Base-by-base conservation (phyloP, 257 asterid species). In the Solanum etuberosum region DNA sequence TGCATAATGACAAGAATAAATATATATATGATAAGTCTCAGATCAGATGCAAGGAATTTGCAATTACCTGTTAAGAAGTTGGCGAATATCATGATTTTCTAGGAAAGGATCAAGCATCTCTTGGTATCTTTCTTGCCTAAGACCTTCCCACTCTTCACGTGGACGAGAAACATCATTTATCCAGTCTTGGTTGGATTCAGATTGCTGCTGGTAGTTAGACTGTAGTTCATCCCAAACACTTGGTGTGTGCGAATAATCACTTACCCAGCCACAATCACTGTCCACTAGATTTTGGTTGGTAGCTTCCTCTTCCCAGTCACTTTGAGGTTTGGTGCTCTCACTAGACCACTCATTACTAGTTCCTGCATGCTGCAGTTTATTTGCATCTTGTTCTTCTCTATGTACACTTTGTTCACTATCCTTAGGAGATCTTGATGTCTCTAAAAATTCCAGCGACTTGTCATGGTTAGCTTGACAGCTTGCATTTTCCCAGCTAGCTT, bases 51-150 rank as follows among this genome's bases (percentile, higher is more conserved):
- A 84, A 57, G 59, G 83, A 70, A 61, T 34, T 54, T 74, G 71
- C 5, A 87, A 38, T 67, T 40, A 96, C 99, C 99, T 96, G 89
- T 91, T 87, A 61, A 96, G 98, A 65, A 96, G 97, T 25, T 70
- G 43, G 32, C 96, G 94, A 14, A 95, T 93, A 46, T 96, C 99
- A 83, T 94, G 90, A 27, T 96, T 96, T 59, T 92, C 92, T 54
- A 46, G 21, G 94, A 89, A 96, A 67, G 96, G 98, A 90, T 95
- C 96, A 34, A 93, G 98, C 99, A 96, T 96, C 91, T 96, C 99
- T 86, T 92, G 95, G 86, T 96, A 95, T 88, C 99, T 95, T 87
- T 87, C 98, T 91, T 93, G 94, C 86, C 99, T 95, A 73, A 96
- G 96, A 90, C 61, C 93, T 89, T 96, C 98, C 99, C 99, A 96